Percentiles rank a stretch among this genome's conserved stretches.
Conservation (phyloP, 140 eudicot species). For the Ambrosia hybrid region DNA sequence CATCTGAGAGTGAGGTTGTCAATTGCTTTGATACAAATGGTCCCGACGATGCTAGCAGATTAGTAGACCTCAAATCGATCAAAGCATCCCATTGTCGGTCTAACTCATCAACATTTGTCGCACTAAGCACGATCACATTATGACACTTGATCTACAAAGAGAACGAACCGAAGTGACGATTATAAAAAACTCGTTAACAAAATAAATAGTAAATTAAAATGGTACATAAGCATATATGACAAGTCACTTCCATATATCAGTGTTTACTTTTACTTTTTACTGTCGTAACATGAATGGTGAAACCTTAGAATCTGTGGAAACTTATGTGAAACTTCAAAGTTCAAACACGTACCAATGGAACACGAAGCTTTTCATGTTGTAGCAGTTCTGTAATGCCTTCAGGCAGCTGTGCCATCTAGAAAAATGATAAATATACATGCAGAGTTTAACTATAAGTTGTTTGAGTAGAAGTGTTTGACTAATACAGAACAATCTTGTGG, state of each 20-base stretch:
- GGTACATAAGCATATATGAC: background rate
- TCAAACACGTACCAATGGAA: slow-evolving; percentile 70
- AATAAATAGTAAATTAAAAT: background rate
- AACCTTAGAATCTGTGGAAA: background rate
- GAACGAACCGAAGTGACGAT: slow-evolving; percentile 4
- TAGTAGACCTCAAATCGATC: background rate
- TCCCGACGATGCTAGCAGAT: background rate
- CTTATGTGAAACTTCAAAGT: background rate
- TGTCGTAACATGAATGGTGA: background rate
- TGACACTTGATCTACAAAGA: slow-evolving; percentile 81
- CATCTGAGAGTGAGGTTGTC: slow-evolving; percentile 29
- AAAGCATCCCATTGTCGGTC: slow-evolving; percentile 29
- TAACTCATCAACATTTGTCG: slow-evolving; percentile 19
- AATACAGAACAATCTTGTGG: background rate
- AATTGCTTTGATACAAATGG: slow-evolving; percentile 21
- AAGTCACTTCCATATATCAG: background rate
- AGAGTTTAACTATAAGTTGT: background rate
- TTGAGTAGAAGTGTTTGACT: background rate
- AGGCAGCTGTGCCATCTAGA: slow-evolving; percentile 97
- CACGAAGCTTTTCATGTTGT: slow-evolving; percentile 78
- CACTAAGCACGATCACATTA: slow-evolving; percentile 76
- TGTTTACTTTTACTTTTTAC: background rate
- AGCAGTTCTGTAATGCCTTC: slow-evolving; percentile 87
- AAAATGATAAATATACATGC: slow-evolving; percentile 24
- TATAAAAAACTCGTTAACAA: slow-evolving; percentile 3